These are phyloP conservation scores for Royoungia palumana DNA, from an alignment of 768 basidiomycete genomes.

Conservation along the genomic window DNA sequence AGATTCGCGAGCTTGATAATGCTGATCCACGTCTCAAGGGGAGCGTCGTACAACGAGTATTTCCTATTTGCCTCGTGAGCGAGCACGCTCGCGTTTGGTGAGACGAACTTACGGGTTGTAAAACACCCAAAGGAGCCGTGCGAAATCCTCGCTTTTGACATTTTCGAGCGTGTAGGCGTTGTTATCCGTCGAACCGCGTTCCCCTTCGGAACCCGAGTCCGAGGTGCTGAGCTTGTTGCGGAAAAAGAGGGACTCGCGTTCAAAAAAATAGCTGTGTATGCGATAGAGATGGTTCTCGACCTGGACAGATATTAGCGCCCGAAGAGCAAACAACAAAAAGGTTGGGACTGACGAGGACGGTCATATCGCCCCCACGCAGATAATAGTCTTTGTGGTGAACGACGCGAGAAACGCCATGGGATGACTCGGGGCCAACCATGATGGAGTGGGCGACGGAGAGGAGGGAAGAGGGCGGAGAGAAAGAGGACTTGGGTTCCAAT, in stretches of 20 bases:
- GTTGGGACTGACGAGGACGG: conserved; percentile 46
- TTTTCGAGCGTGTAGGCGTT: conserved; percentile 46
- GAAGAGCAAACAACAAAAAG: neutral
- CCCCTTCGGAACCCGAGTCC: conserved; percentile 27
- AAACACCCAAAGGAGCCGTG: conserved; percentile 58
- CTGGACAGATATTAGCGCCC: conserved; percentile 33
- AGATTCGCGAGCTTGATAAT: conserved; percentile 38
- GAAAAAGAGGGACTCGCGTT: conserved; percentile 56
- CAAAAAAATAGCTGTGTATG: conserved; percentile 61
- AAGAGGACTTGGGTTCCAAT: conserved; percentile 27
- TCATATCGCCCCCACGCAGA: conserved; percentile 55
- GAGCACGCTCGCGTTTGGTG: neutral
- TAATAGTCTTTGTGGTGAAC: conserved; percentile 48
- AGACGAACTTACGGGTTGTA: conserved; percentile 52
- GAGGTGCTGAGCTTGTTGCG: conserved; percentile 32
- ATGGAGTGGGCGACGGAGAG: conserved; percentile 18
- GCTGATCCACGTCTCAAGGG: conserved; percentile 39
- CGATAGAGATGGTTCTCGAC: conserved; percentile 55
- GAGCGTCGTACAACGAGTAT: conserved; percentile 39
- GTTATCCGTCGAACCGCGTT: conserved; percentile 37
- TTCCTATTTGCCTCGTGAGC: conserved; percentile 19
- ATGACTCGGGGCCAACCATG: conserved; percentile 25
- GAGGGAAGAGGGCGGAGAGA: conserved; percentile 30
- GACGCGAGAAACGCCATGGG: conserved; percentile 29
- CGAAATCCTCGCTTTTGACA: conserved; percentile 46